These are phyloP conservation scores for Saccharomycopsis sp. DNA, from an alignment of 805 yeast species.

Conservation along the genomic window DNA sequence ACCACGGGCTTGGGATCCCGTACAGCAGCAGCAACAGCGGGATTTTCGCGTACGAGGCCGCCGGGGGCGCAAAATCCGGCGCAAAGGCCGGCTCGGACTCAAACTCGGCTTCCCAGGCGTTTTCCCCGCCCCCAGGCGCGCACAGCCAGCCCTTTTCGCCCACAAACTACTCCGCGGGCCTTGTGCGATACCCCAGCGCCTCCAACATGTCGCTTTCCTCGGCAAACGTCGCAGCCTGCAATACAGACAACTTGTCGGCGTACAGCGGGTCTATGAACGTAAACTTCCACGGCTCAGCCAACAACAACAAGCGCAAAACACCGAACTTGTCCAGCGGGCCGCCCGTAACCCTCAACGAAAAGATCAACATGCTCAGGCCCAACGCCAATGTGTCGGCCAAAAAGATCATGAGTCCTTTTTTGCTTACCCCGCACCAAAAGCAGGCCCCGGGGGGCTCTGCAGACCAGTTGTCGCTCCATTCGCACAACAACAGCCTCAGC, in stretches of 20 bases:
- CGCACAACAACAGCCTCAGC: constrained; percentile 17
- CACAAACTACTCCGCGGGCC: background rate
- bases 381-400: background rate
- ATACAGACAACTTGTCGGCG: background rate
- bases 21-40: background rate
- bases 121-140: no score
- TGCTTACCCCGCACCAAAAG: background rate
- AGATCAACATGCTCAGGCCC: constrained; percentile 18
- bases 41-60: background rate
- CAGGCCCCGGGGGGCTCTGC: background rate
- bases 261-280: constrained; percentile 1
- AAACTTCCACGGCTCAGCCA: background rate
- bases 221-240: background rate
- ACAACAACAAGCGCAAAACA: background rate
- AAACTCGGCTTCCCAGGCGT: no score
- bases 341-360: constrained; percentile 19
- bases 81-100: no score
- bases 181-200: background rate
- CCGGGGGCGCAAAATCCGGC: no score
- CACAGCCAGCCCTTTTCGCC: background rate
- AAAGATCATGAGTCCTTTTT: constrained; percentile 1
- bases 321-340: constrained; percentile 17
- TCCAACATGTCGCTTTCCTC: background rate
- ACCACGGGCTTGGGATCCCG: background rate
- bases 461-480: background rate